Base-by-base conservation (phyloP, 140 eudicot genomes). In the Oenanthe javanica region DNA sequence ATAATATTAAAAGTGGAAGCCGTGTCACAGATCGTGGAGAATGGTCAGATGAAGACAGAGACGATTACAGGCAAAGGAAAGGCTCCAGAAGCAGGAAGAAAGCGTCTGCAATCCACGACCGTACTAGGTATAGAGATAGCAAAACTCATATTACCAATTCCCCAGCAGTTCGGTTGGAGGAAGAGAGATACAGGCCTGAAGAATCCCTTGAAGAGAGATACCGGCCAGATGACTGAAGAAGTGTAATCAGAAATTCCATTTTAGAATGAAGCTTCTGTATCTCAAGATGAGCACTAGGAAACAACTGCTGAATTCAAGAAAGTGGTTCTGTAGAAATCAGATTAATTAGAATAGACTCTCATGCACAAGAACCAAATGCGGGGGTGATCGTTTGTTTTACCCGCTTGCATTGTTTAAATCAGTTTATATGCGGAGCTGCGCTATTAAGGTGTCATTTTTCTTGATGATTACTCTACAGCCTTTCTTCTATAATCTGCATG, bases 231-330 rank as follows among this genome's bases (percentile, higher is more conserved):
- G 46, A 27, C 74, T 67, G 74, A 67, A 61, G 25, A n/a, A n/a
- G 70, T 9, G 38, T n/a, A 23, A 27, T 69, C 19, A 67, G 43
- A 14, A 61, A 67, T 69, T 27, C 45, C 43, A 31, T 38, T 31
- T 5, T 10, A 14, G 2, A 64, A 81, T 5, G 46, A 63, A 64
- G 75, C 23, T 43, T 43, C 54, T 77, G 66, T 9, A 75, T 82
- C 76, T n/a, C 27, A 48, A 45, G 77, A 73, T 49, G 85, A 76
- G 59, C 48, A 43, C 55, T 45, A 77, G 77, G 82, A 80, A 79
- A 31, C 55, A 72, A 40, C 4, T 50, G 77, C 57, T 70, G 69
- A 52, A 80, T 45, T 36, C 50, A 66, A 25, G 84, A 66, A 25
- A 49, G 63, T 64, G 76, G 73, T 31, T 76, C 43, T 21, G 25